Conservation (phyloP, 2,329 filamentous ascomycete species). For the Albophoma yamanashiensis region DNA sequence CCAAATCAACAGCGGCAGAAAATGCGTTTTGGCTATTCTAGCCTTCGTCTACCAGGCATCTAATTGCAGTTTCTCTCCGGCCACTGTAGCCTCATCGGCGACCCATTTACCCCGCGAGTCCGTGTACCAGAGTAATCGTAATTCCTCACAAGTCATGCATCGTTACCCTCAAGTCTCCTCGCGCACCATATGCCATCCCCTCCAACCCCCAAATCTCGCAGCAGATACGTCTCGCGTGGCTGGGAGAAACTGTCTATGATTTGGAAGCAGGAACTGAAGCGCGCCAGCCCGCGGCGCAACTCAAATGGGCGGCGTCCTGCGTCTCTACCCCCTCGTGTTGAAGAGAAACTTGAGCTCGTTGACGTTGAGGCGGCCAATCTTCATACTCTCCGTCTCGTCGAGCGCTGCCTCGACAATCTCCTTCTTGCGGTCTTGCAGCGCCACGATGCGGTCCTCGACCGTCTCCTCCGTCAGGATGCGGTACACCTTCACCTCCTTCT, state of each 20-base stretch:
- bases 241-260: not conserved
- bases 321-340: constrained; percentile 8
- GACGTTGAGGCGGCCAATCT: constrained; percentile 53
- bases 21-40: too few species aligned
- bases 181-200: not conserved
- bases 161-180: not conserved
- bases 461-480: constrained; percentile 67
- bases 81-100: not conserved
- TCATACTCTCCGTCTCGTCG: constrained; percentile 60
- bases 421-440: constrained; percentile 69
- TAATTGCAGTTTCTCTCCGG: not conserved
- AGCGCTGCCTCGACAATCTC: constrained; percentile 68
- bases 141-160: not conserved
- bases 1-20: not conserved
- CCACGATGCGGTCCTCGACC: constrained; percentile 78
- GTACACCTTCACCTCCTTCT: constrained; percentile 64
- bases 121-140: too few species aligned
- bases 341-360: constrained; percentile 65
- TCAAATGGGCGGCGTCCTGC: not conserved
- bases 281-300: not conserved
- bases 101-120: not conserved
- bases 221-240: not conserved
- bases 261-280: not conserved
- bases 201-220: not conserved
- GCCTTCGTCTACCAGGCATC: not conserved